Evolutionary conservation across 2,329 filamentous ascomycete species (phyloP).

Genomic region (Plenodomus lindquistii): DNA sequence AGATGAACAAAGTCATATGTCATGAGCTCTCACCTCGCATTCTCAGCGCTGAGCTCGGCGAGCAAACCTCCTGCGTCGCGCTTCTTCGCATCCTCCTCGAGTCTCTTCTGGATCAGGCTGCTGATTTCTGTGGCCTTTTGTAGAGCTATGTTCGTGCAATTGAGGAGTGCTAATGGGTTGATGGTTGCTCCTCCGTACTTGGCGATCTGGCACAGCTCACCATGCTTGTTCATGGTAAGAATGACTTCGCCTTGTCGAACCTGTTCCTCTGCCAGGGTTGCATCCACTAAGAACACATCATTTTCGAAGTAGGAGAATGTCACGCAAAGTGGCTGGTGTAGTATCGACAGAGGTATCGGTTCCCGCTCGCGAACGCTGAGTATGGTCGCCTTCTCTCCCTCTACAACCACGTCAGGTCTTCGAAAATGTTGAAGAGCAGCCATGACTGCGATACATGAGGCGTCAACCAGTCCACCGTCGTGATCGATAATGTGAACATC

Average conservation of each 20-base stretch:
- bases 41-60: conserved; percentile 81
- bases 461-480: conserved; percentile 88
- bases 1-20: neutral
- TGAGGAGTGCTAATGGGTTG: conserved; percentile 76
- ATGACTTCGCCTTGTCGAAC: conserved; percentile 73
- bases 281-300: conserved; percentile 72
- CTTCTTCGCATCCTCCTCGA: conserved; percentile 77
- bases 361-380: conserved; percentile 85
- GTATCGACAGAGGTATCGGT: conserved; percentile 84
- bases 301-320: conserved; percentile 86
- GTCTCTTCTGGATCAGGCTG: conserved; percentile 69
- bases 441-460: conserved; percentile 82
- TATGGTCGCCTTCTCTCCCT: conserved; percentile 81
- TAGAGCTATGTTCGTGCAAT: conserved; percentile 74
- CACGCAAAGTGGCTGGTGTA: conserved; percentile 89
- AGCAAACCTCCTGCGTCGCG: conserved; percentile 78
- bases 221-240: conserved; percentile 84
- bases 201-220: conserved; percentile 87
- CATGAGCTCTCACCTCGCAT: conserved; percentile 66
- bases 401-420: conserved; percentile 84
- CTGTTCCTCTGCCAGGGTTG: conserved; percentile 75
- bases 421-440: conserved; percentile 89
- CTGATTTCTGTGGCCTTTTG: conserved; percentile 81
- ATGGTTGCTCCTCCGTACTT: conserved; percentile 86
- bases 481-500: conserved; percentile 91